Evolutionary conservation across 192 early-diverging fungal genomes (phyloP), one percentile per base, ranked within the genome.

Genomic region (Dispira simplex): DNA sequence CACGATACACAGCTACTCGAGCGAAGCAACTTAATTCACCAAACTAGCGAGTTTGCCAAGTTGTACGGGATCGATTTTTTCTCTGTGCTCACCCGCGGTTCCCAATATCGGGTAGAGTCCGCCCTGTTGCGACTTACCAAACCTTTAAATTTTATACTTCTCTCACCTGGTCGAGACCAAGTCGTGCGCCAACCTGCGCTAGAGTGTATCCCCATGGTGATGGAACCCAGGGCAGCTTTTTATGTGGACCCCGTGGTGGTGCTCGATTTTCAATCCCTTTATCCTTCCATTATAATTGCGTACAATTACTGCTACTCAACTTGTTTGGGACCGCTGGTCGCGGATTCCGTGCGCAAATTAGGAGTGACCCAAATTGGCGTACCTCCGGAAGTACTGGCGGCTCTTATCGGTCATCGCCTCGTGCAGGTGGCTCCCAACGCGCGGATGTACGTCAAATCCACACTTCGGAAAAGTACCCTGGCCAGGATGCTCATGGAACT

Each of bases 291-390:
- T 16, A 93, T 97, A 84, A 95, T 96, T 68, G 95, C 92, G 0
- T 97, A 93, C 73, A 97, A 97, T 68, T 91, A 88, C 51, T 97
- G 94, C 67, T 95, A 80, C 68, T 93, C 91, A 12, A 97, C 94
- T 0, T 92, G 91, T 67, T 68, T 97, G 1, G 93, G 95, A 0
- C 78, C 44, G 43, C 18, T 62, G 12, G 12, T 20, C 10, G 28
- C 59, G 44, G 12, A n/a, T 21, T 25, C 18, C 0, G 39, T 10
- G 14, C 39, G 44, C 20, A 16, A 39, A 13, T 23, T 62, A 25
- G 93, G 93, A 12, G 83, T 86, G 12, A 67, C 80, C 5, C 73
- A 76, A 32, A 72, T 83, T 46, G 67, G 77, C 25, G 46, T 88
- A 27, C 82, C 82, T n/a, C 70, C 79, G 0, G 87, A 81, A 0